A percentile compares a stretch with the other conserved stretches of the same genome.
Conservation (phyloP, 2,329 filamentous ascomycete genomes). For the Clonostachys sp. region DNA sequence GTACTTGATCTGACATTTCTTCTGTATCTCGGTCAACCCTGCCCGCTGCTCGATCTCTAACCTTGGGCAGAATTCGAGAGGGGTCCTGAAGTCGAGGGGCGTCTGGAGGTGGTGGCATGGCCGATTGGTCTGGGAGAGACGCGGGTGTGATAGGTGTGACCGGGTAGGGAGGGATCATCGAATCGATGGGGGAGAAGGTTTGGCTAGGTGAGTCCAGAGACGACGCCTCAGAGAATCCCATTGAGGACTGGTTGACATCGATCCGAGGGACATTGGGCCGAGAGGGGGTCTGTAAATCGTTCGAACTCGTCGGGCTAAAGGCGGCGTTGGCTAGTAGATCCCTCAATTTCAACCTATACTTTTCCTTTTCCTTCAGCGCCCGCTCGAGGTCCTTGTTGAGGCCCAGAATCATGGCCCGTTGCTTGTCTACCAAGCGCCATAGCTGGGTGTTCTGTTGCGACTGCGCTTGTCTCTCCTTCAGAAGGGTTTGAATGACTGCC, state of each 20-base stretch:
- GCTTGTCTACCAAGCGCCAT: constrained; percentile 95
- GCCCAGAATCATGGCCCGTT: constrained; percentile 86
- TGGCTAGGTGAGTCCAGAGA: constrained; percentile 43
- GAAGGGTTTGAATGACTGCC: constrained; percentile 78
- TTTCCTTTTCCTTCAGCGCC: constrained; percentile 88
- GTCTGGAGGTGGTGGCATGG: neutral
- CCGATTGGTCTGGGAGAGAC: constrained; percentile 32
- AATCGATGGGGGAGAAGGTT: constrained; percentile 54
- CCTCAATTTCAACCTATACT: constrained; percentile 86
- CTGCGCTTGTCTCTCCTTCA: constrained; percentile 88
- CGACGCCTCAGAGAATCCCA: constrained; percentile 35
- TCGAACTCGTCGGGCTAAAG: constrained; percentile 3
- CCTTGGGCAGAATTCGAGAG: constrained; percentile 54
- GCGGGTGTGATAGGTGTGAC: constrained; percentile 48
- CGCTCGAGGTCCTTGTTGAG: constrained; percentile 93
- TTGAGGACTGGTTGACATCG: constrained; percentile 6
- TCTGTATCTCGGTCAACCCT: constrained; percentile 51
- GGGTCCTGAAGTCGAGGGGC: constrained; percentile 27
- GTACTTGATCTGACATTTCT: constrained; percentile 38
- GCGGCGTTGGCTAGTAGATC: constrained; percentile 42
- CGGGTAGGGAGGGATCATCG: constrained; percentile 57
- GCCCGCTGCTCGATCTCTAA: constrained; percentile 54
- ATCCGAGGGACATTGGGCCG: constrained; percentile 3
- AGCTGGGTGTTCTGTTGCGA: constrained; percentile 87
- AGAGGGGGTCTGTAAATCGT: neutral